Conservation (phyloP, 345 rosid species). For the Aquilaria malaccensis region DNA sequence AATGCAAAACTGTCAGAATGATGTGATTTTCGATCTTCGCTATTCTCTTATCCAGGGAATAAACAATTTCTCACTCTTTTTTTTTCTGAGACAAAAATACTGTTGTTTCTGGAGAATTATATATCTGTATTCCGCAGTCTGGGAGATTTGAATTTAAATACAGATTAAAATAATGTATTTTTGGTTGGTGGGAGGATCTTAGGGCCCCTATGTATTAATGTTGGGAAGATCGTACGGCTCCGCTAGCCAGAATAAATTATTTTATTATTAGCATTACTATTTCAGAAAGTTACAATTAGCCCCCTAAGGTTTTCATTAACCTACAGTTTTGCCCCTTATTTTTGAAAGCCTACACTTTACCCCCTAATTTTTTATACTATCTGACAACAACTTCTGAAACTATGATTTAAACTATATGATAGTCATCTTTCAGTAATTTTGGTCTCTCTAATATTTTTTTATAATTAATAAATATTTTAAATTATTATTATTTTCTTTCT, state of each 20-base stretch:
- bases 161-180: background rate
- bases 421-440: too few relatives aligned
- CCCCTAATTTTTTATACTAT: too few relatives aligned
- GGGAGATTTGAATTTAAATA: constrained; percentile 4
- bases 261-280: background rate
- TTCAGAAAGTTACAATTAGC: background rate
- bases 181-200: constrained; percentile 6
- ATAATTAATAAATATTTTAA: too few relatives aligned
- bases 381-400: too few relatives aligned
- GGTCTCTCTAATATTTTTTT: too few relatives aligned
- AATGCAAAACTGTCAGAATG: constrained; percentile 1
- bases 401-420: too few relatives aligned
- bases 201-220: background rate
- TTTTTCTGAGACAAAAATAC: background rate
- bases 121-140: too few relatives aligned
- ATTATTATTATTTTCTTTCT: too few relatives aligned
- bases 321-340: too few relatives aligned
- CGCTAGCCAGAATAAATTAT: background rate
- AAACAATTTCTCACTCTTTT: background rate
- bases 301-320: background rate
- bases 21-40: background rate
- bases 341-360: too few relatives aligned
- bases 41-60: background rate
- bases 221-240: constrained; percentile 5
- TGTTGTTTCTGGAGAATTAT: background rate